Evolutionary conservation across 257 asterid genomes (phyloP), one percentile per base, ranked within the genome.

Genomic region (Prunella vulgaris): DNA sequence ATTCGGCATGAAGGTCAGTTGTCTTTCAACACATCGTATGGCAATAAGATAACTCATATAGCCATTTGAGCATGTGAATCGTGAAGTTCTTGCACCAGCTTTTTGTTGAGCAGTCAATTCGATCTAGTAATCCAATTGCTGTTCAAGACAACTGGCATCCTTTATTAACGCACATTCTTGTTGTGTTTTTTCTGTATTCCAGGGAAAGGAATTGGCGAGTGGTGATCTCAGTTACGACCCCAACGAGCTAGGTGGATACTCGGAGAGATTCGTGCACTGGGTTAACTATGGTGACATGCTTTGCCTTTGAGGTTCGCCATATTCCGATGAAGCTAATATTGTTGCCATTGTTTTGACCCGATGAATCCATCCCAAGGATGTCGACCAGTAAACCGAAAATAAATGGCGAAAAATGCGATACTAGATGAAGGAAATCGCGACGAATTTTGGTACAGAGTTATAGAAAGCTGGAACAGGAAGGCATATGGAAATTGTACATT

Each of bases 191-290:
- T 24, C 18, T 37, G 58, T 51, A 42, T 44, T 70, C 38, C 74
- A 88, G 93, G 90, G 80, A 17, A 81, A 74, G 82, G 87, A 87
- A 10, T 72, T 66, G 60, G 81, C 72, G 2, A 44, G 66, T 22
- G 82, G 66, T 37, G 85, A 86, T 71, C 49, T 76, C 51, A 60
- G 61, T 68, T 40, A 74, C 46, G 52, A 71, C 80, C 66, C 80
- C 48, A 70, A 70, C 66, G 52, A 38, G 17, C 76, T 73, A 9
- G 6, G 74, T 1, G 89, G 74, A 69, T 88, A 69, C 65, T 85
- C 96, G 2, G 88, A 87, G 61, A 79, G 78, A 73, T 90, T 93
- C 61, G 80, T 79, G 70, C 76, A 81, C 3, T 93, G 97, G 97
- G 96, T 93, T 63, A 70, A n/a, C 17, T 38, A 81, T 14, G 95